These are phyloP conservation scores for Lolium rigidum DNA, from an alignment of 176 grass and related monocot genomes.

Conservation along the genomic window DNA sequence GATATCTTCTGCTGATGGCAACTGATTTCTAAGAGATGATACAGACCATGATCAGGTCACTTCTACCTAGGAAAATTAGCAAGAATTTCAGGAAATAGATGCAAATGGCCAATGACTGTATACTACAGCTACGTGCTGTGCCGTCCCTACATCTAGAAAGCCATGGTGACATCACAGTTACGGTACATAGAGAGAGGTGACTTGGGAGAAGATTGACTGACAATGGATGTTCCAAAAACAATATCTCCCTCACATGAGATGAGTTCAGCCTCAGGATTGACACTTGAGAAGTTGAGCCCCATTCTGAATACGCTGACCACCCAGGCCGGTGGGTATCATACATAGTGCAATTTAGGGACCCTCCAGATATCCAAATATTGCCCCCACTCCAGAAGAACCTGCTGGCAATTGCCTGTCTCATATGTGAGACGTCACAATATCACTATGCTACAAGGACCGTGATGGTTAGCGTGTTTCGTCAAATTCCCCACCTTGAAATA, in stretches of 20 bases:
- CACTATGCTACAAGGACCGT: neutral
- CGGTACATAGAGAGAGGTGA: neutral
- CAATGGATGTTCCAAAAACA: neutral
- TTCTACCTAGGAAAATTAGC: neutral
- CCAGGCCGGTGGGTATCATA: conserved; percentile 18
- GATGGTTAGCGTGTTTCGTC: conserved; percentile 9
- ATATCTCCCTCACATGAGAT: neutral
- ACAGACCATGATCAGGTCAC: neutral
- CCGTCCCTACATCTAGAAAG: neutral
- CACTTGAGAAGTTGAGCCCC: neutral
- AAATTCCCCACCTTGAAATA: neutral
- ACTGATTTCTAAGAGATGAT: neutral
- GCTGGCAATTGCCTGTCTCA: no score
- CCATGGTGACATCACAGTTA: neutral
- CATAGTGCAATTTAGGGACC: conserved; percentile 23
- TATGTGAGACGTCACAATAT: neutral
- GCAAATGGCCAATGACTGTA: neutral
- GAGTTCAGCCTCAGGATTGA: neutral
- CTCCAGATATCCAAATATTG: conserved; percentile 31
- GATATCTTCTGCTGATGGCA: neutral
- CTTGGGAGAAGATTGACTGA: neutral
- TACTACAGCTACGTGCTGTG: neutral
- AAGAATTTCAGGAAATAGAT: neutral
- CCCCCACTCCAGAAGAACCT: neutral
- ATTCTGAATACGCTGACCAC: conserved; percentile 9